phyloP scores from a whole-genome alignment of 2,329 filamentous ascomycete genomes.

The Neocatenulostroma microsporum region DNA sequence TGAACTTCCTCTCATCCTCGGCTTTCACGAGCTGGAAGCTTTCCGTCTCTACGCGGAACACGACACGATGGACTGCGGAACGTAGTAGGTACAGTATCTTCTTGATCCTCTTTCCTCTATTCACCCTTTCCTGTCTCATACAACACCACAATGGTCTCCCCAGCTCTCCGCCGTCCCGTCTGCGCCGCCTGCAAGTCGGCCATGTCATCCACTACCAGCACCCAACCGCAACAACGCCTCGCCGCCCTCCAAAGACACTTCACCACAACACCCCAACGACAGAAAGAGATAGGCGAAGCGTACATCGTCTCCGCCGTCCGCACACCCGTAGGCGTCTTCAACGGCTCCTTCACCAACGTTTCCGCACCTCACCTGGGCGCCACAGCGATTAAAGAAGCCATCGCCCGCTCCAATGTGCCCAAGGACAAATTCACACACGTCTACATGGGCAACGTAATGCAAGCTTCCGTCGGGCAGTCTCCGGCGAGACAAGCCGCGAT shows the following conservation, averaged over 20 bases:
- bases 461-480: conserved; percentile 75
- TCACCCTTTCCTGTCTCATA: too few species aligned
- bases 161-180: conserved; percentile 18
- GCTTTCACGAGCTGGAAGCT: neutral
- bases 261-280: conserved; percentile 40
- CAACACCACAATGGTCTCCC: conserved; percentile 12
- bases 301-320: conserved; percentile 88
- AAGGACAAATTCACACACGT: conserved; percentile 76
- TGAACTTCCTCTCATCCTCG: neutral
- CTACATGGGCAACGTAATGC: conserved; percentile 95
- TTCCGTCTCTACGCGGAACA: neutral
- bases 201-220: conserved; percentile 15
- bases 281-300: conserved; percentile 72
- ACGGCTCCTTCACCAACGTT: conserved; percentile 78
- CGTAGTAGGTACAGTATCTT: neutral
- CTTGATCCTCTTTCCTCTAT: neutral
- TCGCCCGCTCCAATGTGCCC: conserved; percentile 79
- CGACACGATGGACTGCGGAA: neutral
- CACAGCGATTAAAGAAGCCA: conserved; percentile 80
- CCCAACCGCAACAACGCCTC: conserved; percentile 19
- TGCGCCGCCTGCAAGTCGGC: conserved; percentile 15
- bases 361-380: conserved; percentile 83
- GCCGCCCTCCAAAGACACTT: conserved; percentile 34
- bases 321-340: conserved; percentile 94
- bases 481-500: conserved; percentile 86